These are phyloP conservation scores for Lactarius tabidus DNA, from an alignment of 768 basidiomycete genomes.

Conservation along the genomic window DNA sequence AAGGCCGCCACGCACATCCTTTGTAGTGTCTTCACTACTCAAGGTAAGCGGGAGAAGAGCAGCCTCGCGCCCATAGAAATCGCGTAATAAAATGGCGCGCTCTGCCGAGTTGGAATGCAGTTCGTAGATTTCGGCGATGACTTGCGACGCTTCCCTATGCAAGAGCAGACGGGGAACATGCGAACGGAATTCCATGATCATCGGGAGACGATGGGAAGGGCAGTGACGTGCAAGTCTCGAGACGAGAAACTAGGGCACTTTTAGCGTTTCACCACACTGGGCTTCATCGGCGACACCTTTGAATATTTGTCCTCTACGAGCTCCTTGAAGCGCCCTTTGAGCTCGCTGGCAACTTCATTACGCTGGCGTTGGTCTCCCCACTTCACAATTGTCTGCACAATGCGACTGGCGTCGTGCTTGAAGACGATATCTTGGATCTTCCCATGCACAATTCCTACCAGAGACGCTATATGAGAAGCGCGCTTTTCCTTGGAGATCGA, in stretches of 20 bases:
- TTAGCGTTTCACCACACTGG: conserved; percentile 3
- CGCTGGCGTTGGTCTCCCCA: conserved; percentile 71
- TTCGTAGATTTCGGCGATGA: conserved; percentile 86
- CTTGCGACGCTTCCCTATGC: conserved; percentile 79
- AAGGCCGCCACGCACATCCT: conserved; percentile 61
- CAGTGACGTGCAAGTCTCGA: conserved; percentile 75
- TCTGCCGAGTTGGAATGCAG: conserved; percentile 84
- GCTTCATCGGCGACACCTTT: conserved; percentile 47
- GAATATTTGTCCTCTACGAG: conserved; percentile 88
- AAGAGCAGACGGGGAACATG: conserved; percentile 72
- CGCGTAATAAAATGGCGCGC: conserved; percentile 70
- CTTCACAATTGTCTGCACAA: conserved; percentile 78
- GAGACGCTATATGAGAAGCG: conserved; percentile 63
- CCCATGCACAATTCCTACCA: conserved; percentile 76
- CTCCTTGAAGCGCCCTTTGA: conserved; percentile 74
- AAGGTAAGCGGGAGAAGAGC: conserved; percentile 50
- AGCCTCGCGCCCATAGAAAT: conserved; percentile 90
- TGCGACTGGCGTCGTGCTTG: conserved; percentile 90
- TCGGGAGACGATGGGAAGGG: conserved; percentile 66
- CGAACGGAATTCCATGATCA: conserved; percentile 75
- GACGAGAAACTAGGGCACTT: conserved; percentile 59
- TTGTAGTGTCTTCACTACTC: conserved; percentile 60
- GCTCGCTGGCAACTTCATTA: conserved; percentile 75
- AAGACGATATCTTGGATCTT: conserved; percentile 81
- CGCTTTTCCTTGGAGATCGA: conserved; percentile 66